Base-by-base conservation (phyloP, 164 flowering plant genomes). In the Dillenia suffruticosa region DNA sequence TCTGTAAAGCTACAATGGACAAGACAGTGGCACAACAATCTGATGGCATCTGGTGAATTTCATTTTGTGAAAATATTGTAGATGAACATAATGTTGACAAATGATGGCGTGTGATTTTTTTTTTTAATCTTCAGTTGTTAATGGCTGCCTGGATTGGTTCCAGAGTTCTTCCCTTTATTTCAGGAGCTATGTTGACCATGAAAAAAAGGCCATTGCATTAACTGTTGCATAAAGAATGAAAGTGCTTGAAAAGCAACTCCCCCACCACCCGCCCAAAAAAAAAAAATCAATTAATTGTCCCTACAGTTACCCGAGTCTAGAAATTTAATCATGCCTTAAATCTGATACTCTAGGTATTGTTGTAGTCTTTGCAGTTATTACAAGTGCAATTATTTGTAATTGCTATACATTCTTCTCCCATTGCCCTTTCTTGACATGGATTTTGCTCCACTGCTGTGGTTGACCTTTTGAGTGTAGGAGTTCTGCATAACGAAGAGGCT, bases 141-240 rank as follows among this genome's bases (percentile, higher is more conserved):
- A 89, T 76, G 58, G 86, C 72, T 22, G 84, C 79, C 70, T 92
- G 96, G 46, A 93, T 85, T 61, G 90, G 86, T 69, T 93, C 98
- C 57, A 90, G 78, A 44, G 88, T 86, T 65, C 80, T 77, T 44
- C 98, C 96, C 64, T 88, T 93, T 3, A 97, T 93, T 79, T 90
- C 97, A 8, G 98, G 98, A n/a, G 90, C 88, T 40, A 87, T 46
- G 62, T 58, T 68, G 50, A 75, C 63, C 49, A 90, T 72, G 22
- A 92, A 15, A 88, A n/a, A 26, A 92, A 74, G n/a, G 77, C 77
- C 10, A 82, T 57, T 14, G 76, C 89, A 59, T 83, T 81, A 49
- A 82, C 66, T 9, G 17, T 71, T 0, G 74, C 67, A 46, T 13
- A 72, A 12, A 72, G 54, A 14, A 69, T 4, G 54, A 72, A 69